Percentiles rank a stretch among this genome's conserved stretches.
Conservation (phyloP, 345 rosid genomes). For the Angophora floribunda region DNA sequence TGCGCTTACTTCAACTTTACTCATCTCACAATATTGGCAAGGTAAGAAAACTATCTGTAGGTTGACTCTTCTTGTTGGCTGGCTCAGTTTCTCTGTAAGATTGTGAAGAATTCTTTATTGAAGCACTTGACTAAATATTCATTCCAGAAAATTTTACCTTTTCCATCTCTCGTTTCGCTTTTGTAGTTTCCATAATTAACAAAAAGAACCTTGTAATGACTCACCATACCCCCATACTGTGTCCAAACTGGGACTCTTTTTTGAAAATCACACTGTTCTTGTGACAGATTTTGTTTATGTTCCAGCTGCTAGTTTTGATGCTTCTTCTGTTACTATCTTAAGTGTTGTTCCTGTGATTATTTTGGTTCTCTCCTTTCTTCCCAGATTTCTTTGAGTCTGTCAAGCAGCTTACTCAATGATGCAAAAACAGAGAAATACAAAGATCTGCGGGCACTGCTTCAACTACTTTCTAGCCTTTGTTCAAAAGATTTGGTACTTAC, state of each 20-base stretch:
- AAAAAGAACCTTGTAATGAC: neutral
- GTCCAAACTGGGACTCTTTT: neutral
- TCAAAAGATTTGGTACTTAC: slow-evolving; percentile 78
- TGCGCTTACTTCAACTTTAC: slow-evolving; percentile 85
- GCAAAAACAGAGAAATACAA: slow-evolving; percentile 79
- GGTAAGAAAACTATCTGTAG: slow-evolving; percentile 27
- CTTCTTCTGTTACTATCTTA: neutral
- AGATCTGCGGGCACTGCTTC: slow-evolving; percentile 95
- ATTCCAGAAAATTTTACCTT: neutral
- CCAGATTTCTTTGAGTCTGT: slow-evolving; percentile 69
- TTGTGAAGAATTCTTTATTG: neutral
- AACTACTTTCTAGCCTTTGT: slow-evolving; percentile 87
- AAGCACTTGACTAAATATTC: neutral
- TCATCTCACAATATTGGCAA: slow-evolving; percentile 97
- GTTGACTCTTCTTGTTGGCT: neutral
- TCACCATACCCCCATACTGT: neutral
- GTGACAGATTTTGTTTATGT: neutral
- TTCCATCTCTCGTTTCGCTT: neutral
- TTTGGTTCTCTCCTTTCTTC: neutral
- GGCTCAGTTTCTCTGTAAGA: neutral
- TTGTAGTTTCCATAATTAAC: neutral
- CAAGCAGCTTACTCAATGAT: slow-evolving; percentile 77
- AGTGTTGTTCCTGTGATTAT: neutral
- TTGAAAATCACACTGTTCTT: neutral
- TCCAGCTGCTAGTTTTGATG: neutral